Evolutionary conservation across 768 basidiomycete genomes (phyloP).

Genomic region (Phylloporus arenicola): DNA sequence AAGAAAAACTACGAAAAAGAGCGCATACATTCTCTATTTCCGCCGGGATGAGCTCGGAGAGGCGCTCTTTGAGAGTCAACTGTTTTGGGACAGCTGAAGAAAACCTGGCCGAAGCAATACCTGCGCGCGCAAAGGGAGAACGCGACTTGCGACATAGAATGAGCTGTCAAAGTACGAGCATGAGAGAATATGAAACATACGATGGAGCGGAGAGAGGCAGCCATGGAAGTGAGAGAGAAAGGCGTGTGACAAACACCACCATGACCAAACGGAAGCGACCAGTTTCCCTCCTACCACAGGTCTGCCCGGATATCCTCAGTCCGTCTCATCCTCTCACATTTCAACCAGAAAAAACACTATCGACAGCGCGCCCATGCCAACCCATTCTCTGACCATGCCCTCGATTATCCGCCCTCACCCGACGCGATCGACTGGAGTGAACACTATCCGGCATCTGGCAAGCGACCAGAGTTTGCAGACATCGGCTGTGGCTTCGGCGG

Average conservation of each 20-base stretch:
- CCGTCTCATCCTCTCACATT: background rate
- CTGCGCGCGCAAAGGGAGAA: constrained; percentile 39
- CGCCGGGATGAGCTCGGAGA: constrained; percentile 88
- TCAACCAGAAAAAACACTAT: constrained; percentile 71
- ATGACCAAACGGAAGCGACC: constrained; percentile 29
- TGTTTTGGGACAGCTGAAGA: constrained; percentile 63
- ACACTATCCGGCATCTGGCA: constrained; percentile 72
- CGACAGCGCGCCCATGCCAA: constrained; percentile 81
- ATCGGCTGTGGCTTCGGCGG: constrained; percentile 98
- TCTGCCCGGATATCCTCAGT: constrained; percentile 14
- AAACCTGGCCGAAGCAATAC: constrained; percentile 48
- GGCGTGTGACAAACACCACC: background rate
- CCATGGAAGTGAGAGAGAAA: constrained; percentile 32
- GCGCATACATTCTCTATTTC: constrained; percentile 46
- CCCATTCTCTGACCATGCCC: constrained; percentile 81
- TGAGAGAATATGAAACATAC: constrained; percentile 34
- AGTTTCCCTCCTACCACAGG: constrained; percentile 45
- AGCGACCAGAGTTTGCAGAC: constrained; percentile 89
- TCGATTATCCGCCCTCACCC: constrained; percentile 82
- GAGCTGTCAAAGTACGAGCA: constrained; percentile 11
- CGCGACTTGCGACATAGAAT: constrained; percentile 38
- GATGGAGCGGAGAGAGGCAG: constrained; percentile 35
- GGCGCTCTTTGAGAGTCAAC: constrained; percentile 82
- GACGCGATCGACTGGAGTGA: constrained; percentile 70
- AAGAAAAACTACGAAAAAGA: background rate